A percentile compares a stretch with the other conserved stretches of the same genome.
Conservation (phyloP, 768 basidiomycete species). For the Boletus subcaerulescens region DNA sequence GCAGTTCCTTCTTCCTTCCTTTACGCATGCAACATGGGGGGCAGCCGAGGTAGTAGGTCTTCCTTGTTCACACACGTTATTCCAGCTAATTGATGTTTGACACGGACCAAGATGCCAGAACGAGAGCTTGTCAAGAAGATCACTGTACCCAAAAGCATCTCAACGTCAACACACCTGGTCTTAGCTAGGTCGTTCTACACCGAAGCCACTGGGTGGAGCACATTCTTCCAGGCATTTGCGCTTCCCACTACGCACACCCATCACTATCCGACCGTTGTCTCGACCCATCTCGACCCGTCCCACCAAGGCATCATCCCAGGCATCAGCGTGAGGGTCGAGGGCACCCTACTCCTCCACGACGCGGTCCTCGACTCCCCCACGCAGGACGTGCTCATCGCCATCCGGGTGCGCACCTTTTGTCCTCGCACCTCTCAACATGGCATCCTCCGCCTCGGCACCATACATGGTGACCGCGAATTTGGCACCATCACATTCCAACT, state of each 20-base stretch:
- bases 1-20: not conserved
- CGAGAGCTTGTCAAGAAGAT: too few relatives aligned
- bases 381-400: conserved; percentile 6
- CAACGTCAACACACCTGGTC: conserved; percentile 18
- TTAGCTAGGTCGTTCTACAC: conserved; percentile 4
- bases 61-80: not conserved
- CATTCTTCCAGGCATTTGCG: conserved; percentile 7
- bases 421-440: conserved; percentile 1
- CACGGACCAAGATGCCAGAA: too few relatives aligned
- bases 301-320: too few relatives aligned
- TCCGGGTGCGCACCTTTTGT: conserved; percentile 1
- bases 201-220: not conserved
- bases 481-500: conserved; percentile 8
- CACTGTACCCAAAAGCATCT: not conserved
- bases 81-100: not conserved
- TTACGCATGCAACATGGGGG: not conserved
- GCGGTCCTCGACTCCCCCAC: conserved; percentile 2
- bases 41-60: not conserved
- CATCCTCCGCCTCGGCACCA: conserved; percentile 1
- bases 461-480: not conserved
- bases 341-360: conserved; percentile 11
- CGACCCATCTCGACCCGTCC: too few relatives aligned
- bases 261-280: too few relatives aligned
- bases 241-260: not conserved
- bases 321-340: too few relatives aligned